Evolutionary conservation across 306 rosid genomes (phyloP), one percentile per base, ranked within the genome.

Genomic region (Lathyrus aphaca): DNA sequence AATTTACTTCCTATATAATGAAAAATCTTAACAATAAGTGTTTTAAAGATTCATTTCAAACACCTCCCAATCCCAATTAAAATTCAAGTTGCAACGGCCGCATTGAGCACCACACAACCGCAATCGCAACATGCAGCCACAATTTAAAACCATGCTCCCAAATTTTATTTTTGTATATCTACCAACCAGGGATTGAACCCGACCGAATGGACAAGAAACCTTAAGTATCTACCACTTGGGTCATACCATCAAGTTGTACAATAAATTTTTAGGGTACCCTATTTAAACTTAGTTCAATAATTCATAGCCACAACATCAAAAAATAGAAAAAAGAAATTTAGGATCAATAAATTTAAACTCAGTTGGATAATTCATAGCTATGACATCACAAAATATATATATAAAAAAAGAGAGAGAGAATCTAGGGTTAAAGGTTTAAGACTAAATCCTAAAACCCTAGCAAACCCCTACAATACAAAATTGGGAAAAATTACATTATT

Each of bases 381-480:
- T 8, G 10, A 50, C n/a, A 37, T 53, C 17, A 19, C 7, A 35
- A 37, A 25, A 64, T 32, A 54, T 30, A 30, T 29, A 4, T 29
- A 29, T 2, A 45, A 15, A 54, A 54, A 55, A 6, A 5, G 13
- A 30, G 44, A 44, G 10, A 5, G 10, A 19, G 15, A 8, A 66
- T 15, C 6, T 45, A 18, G 58, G 13, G 44, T 29, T 50, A 6
- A 25, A 9, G 69, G n/a, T 10, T 19, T 13, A 6, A 38, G 10
- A 46, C 4, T 19, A 58, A 51, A 68, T 2, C 48, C 50, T 37
- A 50, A 68, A 68, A 68, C 62, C 73, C 73, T 68, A 68, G 38
- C 18, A 48, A 85, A 88, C 90, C 85, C 95, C 95, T 51, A 30
- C 63, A 12, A 5, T 42, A n/a, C 17, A 65, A 61, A 73, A 72